phyloP scores from a whole-genome alignment of 1,284 basidiomycete genomes.

The Tausonia pullulans region DNA sequence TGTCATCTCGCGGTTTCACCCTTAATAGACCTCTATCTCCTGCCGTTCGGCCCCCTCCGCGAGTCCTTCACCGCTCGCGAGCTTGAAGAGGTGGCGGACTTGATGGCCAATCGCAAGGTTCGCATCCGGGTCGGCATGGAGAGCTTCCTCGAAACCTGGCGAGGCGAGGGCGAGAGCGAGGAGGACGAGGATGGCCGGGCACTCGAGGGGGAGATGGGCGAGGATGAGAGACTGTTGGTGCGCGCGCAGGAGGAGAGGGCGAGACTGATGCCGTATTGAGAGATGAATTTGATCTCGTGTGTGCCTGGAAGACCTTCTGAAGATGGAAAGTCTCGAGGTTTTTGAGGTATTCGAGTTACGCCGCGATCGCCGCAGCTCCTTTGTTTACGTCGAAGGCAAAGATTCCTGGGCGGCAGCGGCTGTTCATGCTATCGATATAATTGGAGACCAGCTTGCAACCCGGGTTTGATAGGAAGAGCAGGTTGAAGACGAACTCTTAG shows the following conservation, averaged over 20 bases:
- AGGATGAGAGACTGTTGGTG: slow-evolving; percentile 5
- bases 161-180: slow-evolving; percentile 26
- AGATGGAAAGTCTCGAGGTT: too few relatives aligned
- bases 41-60: slow-evolving; percentile 68
- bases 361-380: too few relatives aligned
- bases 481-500: too few relatives aligned
- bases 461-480: too few relatives aligned
- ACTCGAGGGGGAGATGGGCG: background rate
- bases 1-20: background rate
- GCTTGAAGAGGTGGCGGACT: slow-evolving; percentile 55
- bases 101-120: slow-evolving; percentile 71
- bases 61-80: slow-evolving; percentile 55
- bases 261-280: slow-evolving; percentile 14
- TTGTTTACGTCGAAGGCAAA: too few relatives aligned
- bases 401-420: too few relatives aligned
- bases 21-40: slow-evolving; percentile 61
- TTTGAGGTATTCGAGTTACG: too few relatives aligned
- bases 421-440: too few relatives aligned
- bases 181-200: slow-evolving; percentile 20
- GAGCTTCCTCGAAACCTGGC: slow-evolving; percentile 44
- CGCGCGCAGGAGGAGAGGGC: slow-evolving; percentile 7
- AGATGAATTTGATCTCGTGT: background rate
- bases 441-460: too few relatives aligned
- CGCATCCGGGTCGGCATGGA: slow-evolving; percentile 59
- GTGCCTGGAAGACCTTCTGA: too few relatives aligned